Evolutionary conservation across 495 filamentous ascomycete genomes (phyloP).

Genomic region (Tetracladium setigerum): DNA sequence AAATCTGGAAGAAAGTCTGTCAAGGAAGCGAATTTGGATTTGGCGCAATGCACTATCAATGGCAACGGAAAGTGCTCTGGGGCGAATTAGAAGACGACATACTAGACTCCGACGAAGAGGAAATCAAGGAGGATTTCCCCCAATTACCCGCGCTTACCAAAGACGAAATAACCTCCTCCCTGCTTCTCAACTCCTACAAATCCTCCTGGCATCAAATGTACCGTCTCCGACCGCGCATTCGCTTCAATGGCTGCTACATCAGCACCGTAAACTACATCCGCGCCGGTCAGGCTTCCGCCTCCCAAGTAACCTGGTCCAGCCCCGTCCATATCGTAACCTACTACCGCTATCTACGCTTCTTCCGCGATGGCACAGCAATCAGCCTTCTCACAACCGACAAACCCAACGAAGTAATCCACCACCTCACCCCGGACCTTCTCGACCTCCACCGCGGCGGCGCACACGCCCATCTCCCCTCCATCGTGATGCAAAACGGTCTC

Average conservation of each 20-base stretch:
- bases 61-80: constrained; percentile 55
- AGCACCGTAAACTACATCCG: constrained; percentile 92
- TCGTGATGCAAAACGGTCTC: constrained; percentile 52
- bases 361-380: constrained; percentile 78
- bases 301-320: constrained; percentile 59
- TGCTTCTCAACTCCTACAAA: constrained; percentile 34
- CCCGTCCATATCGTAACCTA: constrained; percentile 97
- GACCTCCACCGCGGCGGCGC: constrained; percentile 26
- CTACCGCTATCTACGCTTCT: constrained; percentile 93
- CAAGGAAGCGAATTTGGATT: constrained; percentile 67
- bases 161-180: constrained; percentile 23
- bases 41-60: constrained; percentile 77
- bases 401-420: constrained; percentile 60
- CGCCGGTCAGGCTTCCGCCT: constrained; percentile 53
- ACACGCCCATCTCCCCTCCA: constrained; percentile 14
- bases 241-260: constrained; percentile 94
- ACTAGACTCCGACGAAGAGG: constrained; percentile 12
- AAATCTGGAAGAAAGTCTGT: constrained; percentile 81
- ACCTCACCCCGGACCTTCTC: constrained; percentile 29
- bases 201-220: constrained; percentile 62
- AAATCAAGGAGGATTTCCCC: constrained; percentile 19
- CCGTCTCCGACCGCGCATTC: constrained; percentile 72
- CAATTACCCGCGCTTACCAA: constrained; percentile 11
- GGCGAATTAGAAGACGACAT: constrained; percentile 30
- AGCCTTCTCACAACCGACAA: constrained; percentile 71